Base-by-base conservation (phyloP, 192 early-diverging fungal genomes). In the Umbelopsis isabellina region DNA sequence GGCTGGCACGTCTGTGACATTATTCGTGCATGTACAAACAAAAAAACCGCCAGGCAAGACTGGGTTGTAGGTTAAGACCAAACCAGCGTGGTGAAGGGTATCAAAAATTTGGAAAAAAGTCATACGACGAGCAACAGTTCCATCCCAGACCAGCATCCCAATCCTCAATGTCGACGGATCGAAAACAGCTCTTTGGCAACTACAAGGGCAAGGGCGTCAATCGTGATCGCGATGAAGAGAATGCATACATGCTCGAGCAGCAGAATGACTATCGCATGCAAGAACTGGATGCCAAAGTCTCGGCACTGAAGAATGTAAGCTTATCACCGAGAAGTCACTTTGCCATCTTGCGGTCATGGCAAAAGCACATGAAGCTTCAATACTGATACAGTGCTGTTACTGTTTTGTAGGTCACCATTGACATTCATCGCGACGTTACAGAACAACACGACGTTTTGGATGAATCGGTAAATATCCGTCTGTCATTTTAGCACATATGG, bases 261-360 rank as follows among this genome's bases (percentile, higher is more conserved):
- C 84, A 86, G 41, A 86, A 86, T 52, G 84, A 86, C 68, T 67
- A 82, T 6, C 74, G 84, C 18, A 80, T 86, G 80, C 72, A 86
- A 22, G 84, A 86, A 33, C 76, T 86, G 18, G 78, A 80, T 49
- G 80, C 78, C 25, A 86, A 86, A 52, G 78, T 86, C 30, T 81
- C 84, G 12, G 84, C 80, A 5, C 61, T 86, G 66, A 86, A 86
- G 65, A 83, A 82, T 64, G 84, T 86, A 81, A 61, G 46, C 21
- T 46, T 8, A 33, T 15, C 15, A 33, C 18, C 55, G 37, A 41
- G 37, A 41, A 9, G 0, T 9, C 6, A 6, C 37, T 9, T 9
- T 10, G 10, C 10, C 37, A 41, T 41, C 37, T 41, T 6, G 37
- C 7, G 1, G 6, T 41, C 5, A 6, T 41, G 7, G 7, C 37